Percentiles rank a stretch among this genome's conserved stretches.
These are phyloP conservation scores for Nemania serpens DNA, from an alignment of 2,329 filamentous ascomycete species.

Conservation along the genomic window DNA sequence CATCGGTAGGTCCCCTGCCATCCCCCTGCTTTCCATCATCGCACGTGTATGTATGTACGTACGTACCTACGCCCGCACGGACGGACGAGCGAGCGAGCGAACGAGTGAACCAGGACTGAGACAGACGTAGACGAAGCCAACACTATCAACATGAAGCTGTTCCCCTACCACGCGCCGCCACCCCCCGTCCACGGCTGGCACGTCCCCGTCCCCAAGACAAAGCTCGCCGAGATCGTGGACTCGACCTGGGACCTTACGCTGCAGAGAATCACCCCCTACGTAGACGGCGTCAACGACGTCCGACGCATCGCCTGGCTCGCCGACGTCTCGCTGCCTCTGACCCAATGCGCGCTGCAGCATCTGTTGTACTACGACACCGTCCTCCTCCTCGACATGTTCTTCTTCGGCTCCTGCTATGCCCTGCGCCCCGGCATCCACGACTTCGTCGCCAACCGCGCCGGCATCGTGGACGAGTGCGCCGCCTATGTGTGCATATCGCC, in stretches of 20 bases:
- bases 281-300: conserved; percentile 90
- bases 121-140: conserved; percentile 76
- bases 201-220: conserved; percentile 78
- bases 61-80: no score
- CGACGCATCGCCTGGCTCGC: conserved; percentile 83
- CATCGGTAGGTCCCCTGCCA: conserved; percentile 65
- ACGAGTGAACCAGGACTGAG: conserved; percentile 11
- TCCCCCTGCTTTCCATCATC: neutral
- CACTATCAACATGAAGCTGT: conserved; percentile 95
- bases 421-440: conserved; percentile 76
- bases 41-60: no score
- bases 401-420: conserved; percentile 90
- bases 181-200: conserved; percentile 84
- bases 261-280: conserved; percentile 77
- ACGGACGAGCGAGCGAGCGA: no score
- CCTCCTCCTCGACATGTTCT: conserved; percentile 90
- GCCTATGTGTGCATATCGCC: conserved; percentile 70
- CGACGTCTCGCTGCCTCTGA: conserved; percentile 84
- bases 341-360: conserved; percentile 84
- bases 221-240: conserved; percentile 66
- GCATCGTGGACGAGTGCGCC: conserved; percentile 83
- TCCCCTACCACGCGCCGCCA: conserved; percentile 79
- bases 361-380: conserved; percentile 92
- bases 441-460: conserved; percentile 75
- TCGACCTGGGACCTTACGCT: conserved; percentile 77